Conservation (phyloP, 352 stramenopile genomes). For the Phytophthora palmivora region DNA sequence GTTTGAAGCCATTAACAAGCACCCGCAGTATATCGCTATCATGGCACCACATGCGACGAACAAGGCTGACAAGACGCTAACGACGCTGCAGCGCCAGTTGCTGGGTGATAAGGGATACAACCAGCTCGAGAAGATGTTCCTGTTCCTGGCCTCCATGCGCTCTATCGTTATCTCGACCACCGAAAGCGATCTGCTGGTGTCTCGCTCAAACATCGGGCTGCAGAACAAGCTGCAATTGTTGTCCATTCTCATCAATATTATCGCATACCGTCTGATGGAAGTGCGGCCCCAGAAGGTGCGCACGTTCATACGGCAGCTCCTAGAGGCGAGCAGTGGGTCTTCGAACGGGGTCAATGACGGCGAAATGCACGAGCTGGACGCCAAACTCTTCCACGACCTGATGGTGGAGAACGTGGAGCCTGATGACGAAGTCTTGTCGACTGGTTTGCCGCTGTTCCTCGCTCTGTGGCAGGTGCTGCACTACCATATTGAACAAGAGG, state of each 20-base stretch:
- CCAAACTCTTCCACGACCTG: constrained; percentile 42
- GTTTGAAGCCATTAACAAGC: constrained; percentile 81
- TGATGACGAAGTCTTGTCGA: constrained; percentile 70
- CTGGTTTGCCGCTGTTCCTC: constrained; percentile 77
- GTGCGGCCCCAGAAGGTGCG: constrained; percentile 55
- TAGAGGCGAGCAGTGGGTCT: constrained; percentile 43
- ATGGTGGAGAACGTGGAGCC: constrained; percentile 60
- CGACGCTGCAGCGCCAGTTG: constrained; percentile 71
- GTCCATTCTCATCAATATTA: constrained; percentile 86
- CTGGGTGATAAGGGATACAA: constrained; percentile 90
- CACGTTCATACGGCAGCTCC: constrained; percentile 61
- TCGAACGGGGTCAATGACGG: constrained; percentile 26
- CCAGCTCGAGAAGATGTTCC: constrained; percentile 88
- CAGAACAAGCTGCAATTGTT: constrained; percentile 88
- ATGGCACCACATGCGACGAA: constrained; percentile 39
- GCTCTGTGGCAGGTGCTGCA: constrained; percentile 84
- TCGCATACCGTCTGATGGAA: constrained; percentile 81
- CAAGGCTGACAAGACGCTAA: constrained; percentile 33
- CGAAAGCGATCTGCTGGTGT: constrained; percentile 33
- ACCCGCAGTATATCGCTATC: constrained; percentile 85
- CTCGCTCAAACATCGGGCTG: constrained; percentile 73
- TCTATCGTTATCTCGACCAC: constrained; percentile 63
- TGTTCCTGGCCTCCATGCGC: constrained; percentile 82
- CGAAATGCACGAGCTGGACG: constrained; percentile 50
- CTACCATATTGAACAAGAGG: constrained; percentile 88